Evolutionary conservation across 352 stramenopile species (phyloP).

Genomic region (Phytophthora constricta): DNA sequence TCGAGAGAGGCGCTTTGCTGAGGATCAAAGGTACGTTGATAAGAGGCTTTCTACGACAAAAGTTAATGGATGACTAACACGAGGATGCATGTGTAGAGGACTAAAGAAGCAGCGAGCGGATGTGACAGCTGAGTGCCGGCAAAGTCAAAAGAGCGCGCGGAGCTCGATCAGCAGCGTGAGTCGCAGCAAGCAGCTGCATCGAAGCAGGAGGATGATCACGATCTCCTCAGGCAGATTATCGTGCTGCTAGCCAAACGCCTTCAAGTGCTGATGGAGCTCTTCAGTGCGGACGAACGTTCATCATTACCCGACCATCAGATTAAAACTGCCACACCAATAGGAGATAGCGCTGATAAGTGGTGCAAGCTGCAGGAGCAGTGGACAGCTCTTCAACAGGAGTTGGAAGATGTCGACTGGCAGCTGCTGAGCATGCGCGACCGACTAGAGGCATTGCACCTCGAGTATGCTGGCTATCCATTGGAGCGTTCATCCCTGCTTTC

Average conservation of each 20-base stretch:
- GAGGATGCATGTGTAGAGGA: constrained; percentile 20
- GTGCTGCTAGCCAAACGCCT: constrained; percentile 49
- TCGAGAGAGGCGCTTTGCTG: constrained; percentile 40
- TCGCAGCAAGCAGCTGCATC: constrained; percentile 9
- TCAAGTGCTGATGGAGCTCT: constrained; percentile 50
- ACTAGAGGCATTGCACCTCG: constrained; percentile 57
- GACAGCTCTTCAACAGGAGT: constrained; percentile 46
- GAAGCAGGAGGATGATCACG: constrained; percentile 49
- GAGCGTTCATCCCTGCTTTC: background rate
- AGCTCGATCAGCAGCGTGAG: constrained; percentile 29
- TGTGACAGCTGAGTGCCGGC: constrained; percentile 35
- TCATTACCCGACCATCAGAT: too few relatives aligned
- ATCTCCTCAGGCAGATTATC: constrained; percentile 57
- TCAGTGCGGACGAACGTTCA: too few relatives aligned
- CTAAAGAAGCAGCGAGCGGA: constrained; percentile 55
- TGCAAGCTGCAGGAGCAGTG: constrained; percentile 51
- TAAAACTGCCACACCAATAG: too few relatives aligned
- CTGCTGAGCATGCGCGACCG: constrained; percentile 61
- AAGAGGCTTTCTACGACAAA: background rate
- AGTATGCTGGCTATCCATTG: constrained; percentile 23
- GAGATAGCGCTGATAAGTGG: constrained; percentile 39
- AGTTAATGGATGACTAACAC: background rate
- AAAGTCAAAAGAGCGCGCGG: constrained; percentile 35
- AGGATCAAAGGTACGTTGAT: constrained; percentile 66
- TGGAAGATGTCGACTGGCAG: constrained; percentile 74